A percentile compares a stretch with the other conserved stretches of the same genome.
phyloP scores from a whole-genome alignment of 2,329 filamentous ascomycete species.

The Calonectria ilicicola region DNA sequence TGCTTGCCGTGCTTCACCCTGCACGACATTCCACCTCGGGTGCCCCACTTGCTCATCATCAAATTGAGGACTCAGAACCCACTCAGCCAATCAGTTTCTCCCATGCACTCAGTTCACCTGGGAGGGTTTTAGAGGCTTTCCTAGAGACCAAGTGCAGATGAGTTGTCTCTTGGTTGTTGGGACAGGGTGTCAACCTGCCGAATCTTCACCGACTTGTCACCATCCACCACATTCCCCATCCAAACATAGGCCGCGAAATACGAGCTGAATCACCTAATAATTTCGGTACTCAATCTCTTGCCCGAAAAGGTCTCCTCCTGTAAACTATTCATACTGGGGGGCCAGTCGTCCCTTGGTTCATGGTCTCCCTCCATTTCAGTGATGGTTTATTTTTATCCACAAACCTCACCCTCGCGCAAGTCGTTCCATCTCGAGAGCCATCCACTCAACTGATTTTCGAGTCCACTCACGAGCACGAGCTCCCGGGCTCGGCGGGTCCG shows the following conservation, averaged over 20 bases:
- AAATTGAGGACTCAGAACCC: constrained; percentile 29
- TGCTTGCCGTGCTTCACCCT: constrained; percentile 36
- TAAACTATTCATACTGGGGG: too few species aligned
- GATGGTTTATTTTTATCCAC: not conserved
- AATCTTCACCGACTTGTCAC: constrained; percentile 34
- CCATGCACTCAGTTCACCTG: constrained; percentile 7
- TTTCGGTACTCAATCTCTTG: not conserved
- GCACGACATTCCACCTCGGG: constrained; percentile 41
- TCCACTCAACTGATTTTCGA: not conserved
- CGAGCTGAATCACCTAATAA: not conserved
- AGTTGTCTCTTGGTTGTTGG: not conserved
- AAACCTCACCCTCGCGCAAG: too few species aligned
- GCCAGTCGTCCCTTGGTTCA: not conserved
- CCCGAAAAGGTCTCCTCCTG: not conserved
- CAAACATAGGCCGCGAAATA: not conserved
- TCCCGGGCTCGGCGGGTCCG: not conserved
- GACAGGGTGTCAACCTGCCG: constrained; percentile 28
- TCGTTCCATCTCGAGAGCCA: not conserved
- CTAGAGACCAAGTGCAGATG: not conserved
- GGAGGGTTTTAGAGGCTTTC: not conserved
- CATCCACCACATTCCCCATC: constrained; percentile 17
- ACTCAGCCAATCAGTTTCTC: constrained; percentile 32
- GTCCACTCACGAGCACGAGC: not conserved
- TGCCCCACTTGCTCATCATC: constrained; percentile 40
- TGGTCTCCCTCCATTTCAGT: not conserved